Evolutionary conservation across 257 asterid species (phyloP), one percentile per base, ranked within the genome.

Genomic region (Rubia yunnanensis): DNA sequence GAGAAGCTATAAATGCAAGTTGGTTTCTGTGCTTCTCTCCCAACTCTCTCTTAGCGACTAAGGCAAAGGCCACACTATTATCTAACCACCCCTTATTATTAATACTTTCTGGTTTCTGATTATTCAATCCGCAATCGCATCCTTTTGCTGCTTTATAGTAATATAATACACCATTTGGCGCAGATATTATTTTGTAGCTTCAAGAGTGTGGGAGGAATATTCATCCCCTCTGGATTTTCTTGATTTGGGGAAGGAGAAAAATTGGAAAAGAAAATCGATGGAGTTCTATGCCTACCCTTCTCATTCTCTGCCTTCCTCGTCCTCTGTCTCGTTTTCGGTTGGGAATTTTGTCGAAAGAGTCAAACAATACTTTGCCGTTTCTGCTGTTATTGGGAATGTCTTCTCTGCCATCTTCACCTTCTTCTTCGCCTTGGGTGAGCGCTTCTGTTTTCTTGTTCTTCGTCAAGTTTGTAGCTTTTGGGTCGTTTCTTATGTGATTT

Each of bases 391-490:
- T 48, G 97, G 96, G 57, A 89, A 86, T 80, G 86, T 92, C 63
- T 84, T 89, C 78, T 89, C 97, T 24, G 95, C 95, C 26, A 81
- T 92, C 74, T 83, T 89, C 73, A 92, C 97, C 49, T 89, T 92
- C 70, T 84, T 89, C 94, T 89, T 89, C 70, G 97, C 99, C 39
- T 72, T 85, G 66, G 92, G 99, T 92, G 55, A 69, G 87, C 67
- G 18, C 34, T 34, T 4, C 3, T 8, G 13, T 30, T 48, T 26
- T 36, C 3, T 32, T 32, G 32, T 65, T 62, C 60, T 28, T 64
- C 64, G 0, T 63, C 66, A 74, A 71, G 66, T 66, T 55, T 67
- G 46, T 5, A 10, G 34, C 64, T 68, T 72, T 62, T 36, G 60
- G 32, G 31, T 61, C 15, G 41, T 52, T 34, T 64, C 38, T 56